Base-by-base conservation (phyloP, 139 green algal genomes). In the Diplosphaera chodatii region DNA sequence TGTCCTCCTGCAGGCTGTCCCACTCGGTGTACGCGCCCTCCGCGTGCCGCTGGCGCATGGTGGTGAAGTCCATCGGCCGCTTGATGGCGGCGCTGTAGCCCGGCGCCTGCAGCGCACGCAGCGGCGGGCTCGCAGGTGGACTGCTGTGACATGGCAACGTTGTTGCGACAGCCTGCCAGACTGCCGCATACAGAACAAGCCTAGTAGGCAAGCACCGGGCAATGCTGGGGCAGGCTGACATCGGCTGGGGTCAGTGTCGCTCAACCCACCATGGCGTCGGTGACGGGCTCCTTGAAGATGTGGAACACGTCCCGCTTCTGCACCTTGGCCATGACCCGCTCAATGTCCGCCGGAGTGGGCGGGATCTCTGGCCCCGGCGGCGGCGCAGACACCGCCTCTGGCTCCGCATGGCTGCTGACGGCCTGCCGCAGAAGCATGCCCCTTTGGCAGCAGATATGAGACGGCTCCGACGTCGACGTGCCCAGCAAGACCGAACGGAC, bases 41-140 rank as follows among this genome's bases (percentile, higher is more conserved):
- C 29, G 91, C 48, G 71, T 88, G 88, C 63, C 77, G 59, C 23
- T 32, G 20, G 18, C 77, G 74, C 69, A 96, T 91, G 13, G 85
- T 93, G 1, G 64, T 79, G 41, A 96, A 86, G 77, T 95, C 90
- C 90, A 96, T 96, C 29, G 89, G 87, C 29, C 87, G 48, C 65
- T 88, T 86, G 68, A 96, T 86, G 29, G 89, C 72, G 10, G 30
- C 37, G 63, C 68, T 83, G 78, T 91, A 91, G 32, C 72, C 71
- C 4, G 86, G 86, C 21, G 86, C 86, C 77, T 87, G 71, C n/a
- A n/a, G n/a, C n/a, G n/a, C n/a, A n/a, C n/a, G n/a, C n/a, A n/a
- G n/a, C n/a, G n/a, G n/a, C n/a, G n/a, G n/a, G n/a, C n/a, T n/a
- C n/a, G n/a, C n/a, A n/a, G n/a, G n/a, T n/a, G n/a, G n/a, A n/a